Percentiles rank a stretch among this genome's conserved stretches.
These are phyloP conservation scores for Boletus barrowsii DNA, from an alignment of 768 basidiomycete species.

Conservation along the genomic window DNA sequence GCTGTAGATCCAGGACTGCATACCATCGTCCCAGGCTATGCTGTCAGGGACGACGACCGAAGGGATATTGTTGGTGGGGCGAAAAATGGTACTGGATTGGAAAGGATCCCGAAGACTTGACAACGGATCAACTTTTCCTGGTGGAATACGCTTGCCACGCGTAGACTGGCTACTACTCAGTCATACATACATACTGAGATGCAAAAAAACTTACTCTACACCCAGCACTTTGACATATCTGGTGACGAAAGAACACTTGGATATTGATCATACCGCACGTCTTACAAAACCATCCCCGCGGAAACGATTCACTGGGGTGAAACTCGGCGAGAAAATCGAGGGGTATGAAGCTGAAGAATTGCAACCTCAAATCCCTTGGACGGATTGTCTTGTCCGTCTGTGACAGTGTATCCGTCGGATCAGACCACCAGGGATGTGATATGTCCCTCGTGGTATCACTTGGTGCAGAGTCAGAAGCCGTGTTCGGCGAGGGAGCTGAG, in stretches of 20 bases:
- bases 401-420: slow-evolving; percentile 4
- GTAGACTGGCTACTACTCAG: slow-evolving; percentile 17
- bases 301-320: slow-evolving; percentile 34
- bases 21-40: slow-evolving; percentile 29
- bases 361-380: slow-evolving; percentile 25
- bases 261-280: slow-evolving; percentile 49
- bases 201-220: slow-evolving; percentile 37
- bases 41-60: slow-evolving; percentile 10
- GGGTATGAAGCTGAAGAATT: slow-evolving; percentile 29
- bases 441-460: background rate
- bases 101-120: slow-evolving; percentile 21
- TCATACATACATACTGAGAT: background rate
- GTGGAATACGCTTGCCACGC: background rate
- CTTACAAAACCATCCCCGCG: slow-evolving; percentile 47
- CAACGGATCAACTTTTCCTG: slow-evolving; percentile 21
- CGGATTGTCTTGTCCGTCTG: slow-evolving; percentile 6
- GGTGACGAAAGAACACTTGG: slow-evolving; percentile 44
- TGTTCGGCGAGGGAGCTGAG: background rate
- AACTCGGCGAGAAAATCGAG: slow-evolving; percentile 31
- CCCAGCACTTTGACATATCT: slow-evolving; percentile 39
- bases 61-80: slow-evolving; percentile 19
- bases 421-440: slow-evolving; percentile 23
- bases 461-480: background rate
- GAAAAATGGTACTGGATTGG: slow-evolving; percentile 10
- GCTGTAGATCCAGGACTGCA: slow-evolving; percentile 27